Conservation (phyloP, 2,329 filamentous ascomycete genomes). For the Cyphellophora europaea region DNA sequence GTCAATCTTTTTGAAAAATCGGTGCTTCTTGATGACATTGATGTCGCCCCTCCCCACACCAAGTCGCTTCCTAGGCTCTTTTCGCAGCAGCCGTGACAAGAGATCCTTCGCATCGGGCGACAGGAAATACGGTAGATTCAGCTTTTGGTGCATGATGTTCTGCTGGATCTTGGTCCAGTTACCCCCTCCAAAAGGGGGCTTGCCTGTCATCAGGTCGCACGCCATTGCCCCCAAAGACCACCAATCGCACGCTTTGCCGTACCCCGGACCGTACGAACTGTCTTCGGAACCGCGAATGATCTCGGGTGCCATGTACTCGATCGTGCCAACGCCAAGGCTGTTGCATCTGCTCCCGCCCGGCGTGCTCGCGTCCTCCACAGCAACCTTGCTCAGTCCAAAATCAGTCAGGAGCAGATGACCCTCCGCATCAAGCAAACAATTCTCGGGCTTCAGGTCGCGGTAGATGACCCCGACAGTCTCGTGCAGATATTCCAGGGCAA, state of each 20-base stretch:
- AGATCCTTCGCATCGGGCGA: slow-evolving; percentile 89
- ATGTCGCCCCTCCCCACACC: slow-evolving; percentile 87
- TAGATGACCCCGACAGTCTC: slow-evolving; percentile 89
- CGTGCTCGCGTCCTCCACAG: slow-evolving; percentile 55
- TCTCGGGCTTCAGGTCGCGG: slow-evolving; percentile 87
- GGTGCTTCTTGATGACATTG: slow-evolving; percentile 74
- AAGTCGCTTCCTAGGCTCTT: slow-evolving; percentile 83
- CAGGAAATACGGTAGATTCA: slow-evolving; percentile 81
- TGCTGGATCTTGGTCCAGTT: slow-evolving; percentile 94
- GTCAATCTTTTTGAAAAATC: slow-evolving; percentile 95
- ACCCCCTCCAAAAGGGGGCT: slow-evolving; percentile 79
- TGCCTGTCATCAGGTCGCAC: slow-evolving; percentile 85
- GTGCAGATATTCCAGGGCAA: slow-evolving; percentile 89
- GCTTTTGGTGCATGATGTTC: slow-evolving; percentile 89
- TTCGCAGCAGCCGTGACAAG: slow-evolving; percentile 77
- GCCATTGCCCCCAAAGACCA: slow-evolving; percentile 94
- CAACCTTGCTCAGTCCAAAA: slow-evolving; percentile 93
- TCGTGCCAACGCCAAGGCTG: slow-evolving; percentile 75
- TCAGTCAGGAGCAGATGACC: slow-evolving; percentile 92
- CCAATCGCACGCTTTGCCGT: slow-evolving; percentile 95
- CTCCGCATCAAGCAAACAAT: slow-evolving; percentile 83
- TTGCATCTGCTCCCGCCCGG: slow-evolving; percentile 59
- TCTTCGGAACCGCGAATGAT: slow-evolving; percentile 69
- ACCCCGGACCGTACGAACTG: slow-evolving; percentile 31
- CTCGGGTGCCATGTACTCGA: slow-evolving; percentile 99